These are phyloP conservation scores for Cladosporium sp. DNA, from an alignment of 2,329 filamentous ascomycete genomes.

Conservation along the genomic window DNA sequence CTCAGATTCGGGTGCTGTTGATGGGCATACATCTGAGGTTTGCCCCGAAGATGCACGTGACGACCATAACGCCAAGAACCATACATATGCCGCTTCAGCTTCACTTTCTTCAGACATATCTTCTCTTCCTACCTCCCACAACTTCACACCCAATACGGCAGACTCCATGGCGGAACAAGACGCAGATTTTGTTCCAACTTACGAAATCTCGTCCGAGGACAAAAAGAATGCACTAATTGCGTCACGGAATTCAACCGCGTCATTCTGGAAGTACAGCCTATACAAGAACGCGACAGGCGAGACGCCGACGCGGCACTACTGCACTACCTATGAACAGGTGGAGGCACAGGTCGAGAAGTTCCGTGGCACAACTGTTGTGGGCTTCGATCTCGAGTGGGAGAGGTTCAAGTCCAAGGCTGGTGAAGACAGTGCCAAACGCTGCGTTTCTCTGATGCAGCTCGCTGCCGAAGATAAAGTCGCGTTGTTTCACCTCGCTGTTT, in stretches of 20 bases:
- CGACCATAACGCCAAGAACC: constrained; percentile 6
- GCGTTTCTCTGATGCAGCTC: constrained; percentile 78
- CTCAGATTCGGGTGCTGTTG: neutral
- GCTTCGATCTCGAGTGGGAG: constrained; percentile 88
- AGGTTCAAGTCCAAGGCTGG: constrained; percentile 38
- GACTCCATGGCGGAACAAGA: constrained; percentile 4
- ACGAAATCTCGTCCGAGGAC: constrained; percentile 25
- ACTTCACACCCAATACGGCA: neutral
- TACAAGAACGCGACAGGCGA: constrained; percentile 56
- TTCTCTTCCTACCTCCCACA: neutral
- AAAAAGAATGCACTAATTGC: constrained; percentile 25
- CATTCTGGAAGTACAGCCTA: constrained; percentile 60
- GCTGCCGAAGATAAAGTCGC: constrained; percentile 72
- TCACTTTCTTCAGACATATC: neutral
- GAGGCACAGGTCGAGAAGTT: constrained; percentile 67
- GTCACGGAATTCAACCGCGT: constrained; percentile 25
- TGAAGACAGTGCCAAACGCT: constrained; percentile 52
- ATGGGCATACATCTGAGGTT: neutral
- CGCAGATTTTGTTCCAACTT: constrained; percentile 18
- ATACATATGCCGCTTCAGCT: neutral
- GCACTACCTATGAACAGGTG: constrained; percentile 61
- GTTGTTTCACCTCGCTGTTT: constrained; percentile 72
- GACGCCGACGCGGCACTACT: constrained; percentile 71
- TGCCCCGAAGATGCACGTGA: neutral
- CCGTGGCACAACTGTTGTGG: constrained; percentile 64